phyloP scores from a whole-genome alignment of 495 filamentous ascomycete genomes.

The Rhypophila decipiens region DNA sequence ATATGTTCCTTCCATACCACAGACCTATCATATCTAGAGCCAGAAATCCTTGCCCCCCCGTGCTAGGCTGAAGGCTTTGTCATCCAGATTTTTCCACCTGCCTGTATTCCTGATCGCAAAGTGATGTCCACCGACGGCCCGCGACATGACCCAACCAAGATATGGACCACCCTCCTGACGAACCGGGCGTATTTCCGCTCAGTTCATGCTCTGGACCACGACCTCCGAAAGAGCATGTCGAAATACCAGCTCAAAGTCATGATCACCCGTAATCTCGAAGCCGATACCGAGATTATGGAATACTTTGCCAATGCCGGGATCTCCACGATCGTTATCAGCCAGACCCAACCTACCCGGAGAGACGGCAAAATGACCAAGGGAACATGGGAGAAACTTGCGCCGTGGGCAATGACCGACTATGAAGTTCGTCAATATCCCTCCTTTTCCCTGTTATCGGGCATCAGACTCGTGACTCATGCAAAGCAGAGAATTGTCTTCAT shows the following conservation, averaged over 20 bases:
- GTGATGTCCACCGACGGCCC: background rate
- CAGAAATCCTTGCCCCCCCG: too few relatives aligned
- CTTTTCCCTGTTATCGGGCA: background rate
- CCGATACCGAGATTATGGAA: conserved; percentile 33
- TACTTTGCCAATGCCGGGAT: conserved; percentile 33
- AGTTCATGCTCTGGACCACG: conserved; percentile 31
- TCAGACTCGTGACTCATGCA: background rate
- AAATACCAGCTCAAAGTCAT: conserved; percentile 35
- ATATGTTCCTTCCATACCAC: background rate
- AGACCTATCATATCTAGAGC: too few relatives aligned
- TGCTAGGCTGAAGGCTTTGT: background rate
- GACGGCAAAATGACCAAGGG: conserved; percentile 35
- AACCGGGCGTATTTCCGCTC: conserved; percentile 35
- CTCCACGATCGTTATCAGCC: conserved; percentile 32
- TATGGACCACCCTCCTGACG: conserved; percentile 36
- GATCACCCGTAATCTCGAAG: conserved; percentile 33
- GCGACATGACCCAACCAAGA: conserved; percentile 20
- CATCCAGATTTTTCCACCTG: background rate
- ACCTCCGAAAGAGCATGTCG: conserved; percentile 25
- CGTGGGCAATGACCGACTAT: conserved; percentile 36
- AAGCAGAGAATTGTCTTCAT: conserved; percentile 31
- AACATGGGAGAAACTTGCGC: conserved; percentile 37
- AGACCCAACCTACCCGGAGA: conserved; percentile 29
- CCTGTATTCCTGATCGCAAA: background rate
- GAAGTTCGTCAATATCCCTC: too few relatives aligned